Evolutionary conservation across 2,329 filamentous ascomycete genomes (phyloP), one percentile per base, ranked within the genome.

Genomic region (Botrytis pseudocinerea): DNA sequence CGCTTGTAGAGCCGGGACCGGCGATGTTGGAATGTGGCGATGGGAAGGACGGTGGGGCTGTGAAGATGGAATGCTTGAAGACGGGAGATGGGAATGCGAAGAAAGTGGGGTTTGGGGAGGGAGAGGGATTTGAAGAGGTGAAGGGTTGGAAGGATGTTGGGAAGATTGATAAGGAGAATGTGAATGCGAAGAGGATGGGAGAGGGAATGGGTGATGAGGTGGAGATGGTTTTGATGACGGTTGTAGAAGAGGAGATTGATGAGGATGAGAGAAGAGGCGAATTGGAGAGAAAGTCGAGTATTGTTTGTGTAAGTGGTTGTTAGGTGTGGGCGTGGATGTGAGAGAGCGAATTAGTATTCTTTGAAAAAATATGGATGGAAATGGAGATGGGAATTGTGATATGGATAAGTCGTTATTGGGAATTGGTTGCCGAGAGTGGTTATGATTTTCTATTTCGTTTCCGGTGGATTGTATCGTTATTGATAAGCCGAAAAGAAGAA

Each of bases 241-340:
- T 28, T 20, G 22, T 40, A 10, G 20, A 40, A 22, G 59, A 61
- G 32, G 61, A 63, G 38, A 44, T 10, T 28, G 61, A 44, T 44
- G 38, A 44, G 38, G n/a, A 28, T 42, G 14, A 44, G 61, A 63
- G 1, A 10, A 42, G n/a, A 28, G 25, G 2, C 7, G 16, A 63
- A 28, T 42, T 10, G 14, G 38, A 44, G n/a, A 64, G 61, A 18
- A 46, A 28, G 18, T 7, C n/a, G 32, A 64, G 64, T 40, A 40
- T 54, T 54, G 32, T 66, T 54, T 66, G 32, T 66, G 32, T 38
- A n/a, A 54, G 64, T 66, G 64, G 64, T 16, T 51, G 64, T 40
- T 66, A 40, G 46, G 46, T 7, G 4, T 25, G 18, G 18, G 10
- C 25, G 14, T 12, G 28, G 25, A 28, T 40, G 59, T 18, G 12